A percentile compares a stretch with the other conserved stretches of the same genome.
Evolutionary conservation across 2,329 filamentous ascomycete genomes (phyloP).

Genomic region (Mollisia scopiformis): DNA sequence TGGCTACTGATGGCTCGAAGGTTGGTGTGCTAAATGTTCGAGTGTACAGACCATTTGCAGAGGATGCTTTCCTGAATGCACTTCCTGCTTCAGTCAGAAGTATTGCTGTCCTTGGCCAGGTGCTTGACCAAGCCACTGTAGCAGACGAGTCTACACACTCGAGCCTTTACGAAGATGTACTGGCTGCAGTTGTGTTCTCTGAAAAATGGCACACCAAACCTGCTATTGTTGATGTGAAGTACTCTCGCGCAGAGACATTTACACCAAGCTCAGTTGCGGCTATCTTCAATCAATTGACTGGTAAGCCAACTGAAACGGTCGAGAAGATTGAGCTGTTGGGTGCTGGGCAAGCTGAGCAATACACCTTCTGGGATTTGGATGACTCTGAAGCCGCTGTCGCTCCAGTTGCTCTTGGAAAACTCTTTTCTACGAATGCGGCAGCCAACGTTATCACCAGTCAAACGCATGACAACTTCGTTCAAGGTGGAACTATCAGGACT

Average conservation of each 20-base stretch:
- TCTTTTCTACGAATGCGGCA: conserved; percentile 74
- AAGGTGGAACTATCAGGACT: conserved; percentile 79
- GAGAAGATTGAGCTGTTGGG: conserved; percentile 49
- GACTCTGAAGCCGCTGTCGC: conserved; percentile 68
- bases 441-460: conserved; percentile 64
- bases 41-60: conserved; percentile 92
- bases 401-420: conserved; percentile 59
- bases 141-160: conserved; percentile 78
- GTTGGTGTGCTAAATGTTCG: conserved; percentile 90
- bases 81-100: conserved; percentile 76
- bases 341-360: conserved; percentile 70
- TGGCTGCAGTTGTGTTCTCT: conserved; percentile 82
- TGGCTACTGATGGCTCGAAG: conserved; percentile 74
- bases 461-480: conserved; percentile 65
- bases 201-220: conserved; percentile 65
- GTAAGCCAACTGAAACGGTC: conserved; percentile 41
- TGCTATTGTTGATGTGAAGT: conserved; percentile 83
- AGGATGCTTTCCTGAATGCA: conserved; percentile 86
- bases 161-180: conserved; percentile 87
- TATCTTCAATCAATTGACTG: conserved; percentile 52
- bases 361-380: conserved; percentile 92
- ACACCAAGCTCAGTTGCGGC: conserved; percentile 58
- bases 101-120: conserved; percentile 88
- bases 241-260: conserved; percentile 67
- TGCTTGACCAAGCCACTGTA: conserved; percentile 72